Evolutionary conservation across 768 basidiomycete species (phyloP), one percentile per base, ranked within the genome.

Genomic region (Filobasidium floriforme): DNA sequence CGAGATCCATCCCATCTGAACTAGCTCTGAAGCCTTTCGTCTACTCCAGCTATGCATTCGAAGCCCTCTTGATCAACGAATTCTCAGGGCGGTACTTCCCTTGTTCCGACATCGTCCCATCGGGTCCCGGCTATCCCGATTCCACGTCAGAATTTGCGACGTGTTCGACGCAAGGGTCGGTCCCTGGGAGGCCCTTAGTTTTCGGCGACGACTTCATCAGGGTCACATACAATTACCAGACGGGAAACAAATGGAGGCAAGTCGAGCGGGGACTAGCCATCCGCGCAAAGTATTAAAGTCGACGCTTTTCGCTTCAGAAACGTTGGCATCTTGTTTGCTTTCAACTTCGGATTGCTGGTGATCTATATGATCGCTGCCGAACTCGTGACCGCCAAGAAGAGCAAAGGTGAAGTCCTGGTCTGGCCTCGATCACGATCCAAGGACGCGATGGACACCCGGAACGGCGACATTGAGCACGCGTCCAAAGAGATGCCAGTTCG

Each of bases 21-120:
- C 7, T 41, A 46, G 1, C 12, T 6, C 32, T 11, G n/a, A 29
- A 22, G 18, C 18, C 26, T n/a, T 22, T 4, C 22, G 9, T 12
- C 10, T 65, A 0, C 12, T 63, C 14, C 37, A 19, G 44, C 1
- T 91, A 89, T 79, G 86, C 85, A 0, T 92, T 88, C 83, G 84
- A 87, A 70, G 86, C 84, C 1, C 80, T 83, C 43, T 88, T 92
- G 86, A 86, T 88, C 77, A 92, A 92, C 75, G 91, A 94, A 75
- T 91, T 91, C 77, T 84, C 82, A 81, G 84, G 85, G 19, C 85
- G 86, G 41, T 76, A 83, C 24, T 89, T 87, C 62, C 22, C 62
- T 14, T 79, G 80, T 63, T 66, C 71, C 1, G 28, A 65, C 15
- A 75, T 73, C 60, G 70, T 80, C 28, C 80, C 80, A 6, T 57